phyloP scores from a whole-genome alignment of 1,139 yeast genomes.

The Barnettozyma hawaiiensis region DNA sequence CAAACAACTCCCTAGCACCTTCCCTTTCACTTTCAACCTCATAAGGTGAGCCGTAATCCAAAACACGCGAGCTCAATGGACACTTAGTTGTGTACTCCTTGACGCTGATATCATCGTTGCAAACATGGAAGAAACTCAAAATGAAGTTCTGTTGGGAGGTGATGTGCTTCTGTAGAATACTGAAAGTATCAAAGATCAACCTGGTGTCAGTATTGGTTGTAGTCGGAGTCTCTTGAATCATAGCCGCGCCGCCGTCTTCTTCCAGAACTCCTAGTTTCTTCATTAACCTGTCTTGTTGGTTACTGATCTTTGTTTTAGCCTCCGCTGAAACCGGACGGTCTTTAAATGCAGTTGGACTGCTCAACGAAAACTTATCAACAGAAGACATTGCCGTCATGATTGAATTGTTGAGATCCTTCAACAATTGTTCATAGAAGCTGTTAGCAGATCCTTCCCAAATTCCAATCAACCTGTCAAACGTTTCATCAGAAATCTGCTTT shows the following conservation, averaged over 20 bases:
- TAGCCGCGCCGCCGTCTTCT: not conserved
- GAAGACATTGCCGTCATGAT: slow-evolving; percentile 7
- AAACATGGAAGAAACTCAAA: slow-evolving; percentile 59
- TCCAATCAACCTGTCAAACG: slow-evolving; percentile 37
- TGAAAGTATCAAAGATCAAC: slow-evolving; percentile 26
- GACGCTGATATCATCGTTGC: slow-evolving; percentile 42
- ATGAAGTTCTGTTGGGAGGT: slow-evolving; percentile 62
- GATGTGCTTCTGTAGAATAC: slow-evolving; percentile 36
- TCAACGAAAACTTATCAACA: slow-evolving; percentile 19
- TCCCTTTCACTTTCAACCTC: slow-evolving; percentile 48
- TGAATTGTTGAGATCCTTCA: slow-evolving; percentile 19
- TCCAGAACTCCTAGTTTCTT: slow-evolving; percentile 21
- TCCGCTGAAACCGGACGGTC: slow-evolving; percentile 4
- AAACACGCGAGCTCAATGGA: slow-evolving; percentile 17
- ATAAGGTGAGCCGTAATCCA: slow-evolving; percentile 22
- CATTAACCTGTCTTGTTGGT: slow-evolving; percentile 17
- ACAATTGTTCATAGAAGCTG: slow-evolving; percentile 10
- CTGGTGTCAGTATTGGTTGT: not conserved
- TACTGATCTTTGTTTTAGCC: slow-evolving; percentile 5
- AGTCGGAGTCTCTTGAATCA: not conserved
- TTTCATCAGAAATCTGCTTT: slow-evolving; percentile 46
- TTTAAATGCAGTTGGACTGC: slow-evolving; percentile 13
- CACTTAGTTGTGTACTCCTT: slow-evolving; percentile 40
- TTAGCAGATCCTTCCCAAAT: slow-evolving; percentile 24
- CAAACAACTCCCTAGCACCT: slow-evolving; percentile 48